These are phyloP conservation scores for Nothomitra cinnamomea DNA, from an alignment of 2,329 filamentous ascomycete genomes.

Conservation along the genomic window DNA sequence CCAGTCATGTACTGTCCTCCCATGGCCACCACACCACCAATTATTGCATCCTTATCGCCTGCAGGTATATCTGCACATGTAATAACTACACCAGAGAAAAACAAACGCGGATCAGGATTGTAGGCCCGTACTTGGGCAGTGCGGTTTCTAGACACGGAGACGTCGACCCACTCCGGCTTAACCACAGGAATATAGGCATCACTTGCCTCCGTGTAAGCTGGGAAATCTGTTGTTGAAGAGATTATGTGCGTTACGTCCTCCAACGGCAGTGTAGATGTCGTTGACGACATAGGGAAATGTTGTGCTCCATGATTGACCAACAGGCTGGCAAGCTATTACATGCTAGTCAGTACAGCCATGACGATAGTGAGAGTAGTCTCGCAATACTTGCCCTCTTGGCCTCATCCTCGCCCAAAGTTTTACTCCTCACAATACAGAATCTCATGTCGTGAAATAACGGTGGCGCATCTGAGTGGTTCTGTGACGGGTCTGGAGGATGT, in stretches of 20 bases:
- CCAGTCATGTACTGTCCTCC: constrained; percentile 65
- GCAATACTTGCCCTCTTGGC: not conserved
- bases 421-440: constrained; percentile 1
- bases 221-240: constrained; percentile 73
- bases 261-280: constrained; percentile 17
- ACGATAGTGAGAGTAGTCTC: too few species aligned
- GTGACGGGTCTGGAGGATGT: too few species aligned
- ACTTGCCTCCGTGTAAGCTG: constrained; percentile 60
- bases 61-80: constrained; percentile 71
- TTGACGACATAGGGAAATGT: constrained; percentile 6
- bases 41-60: constrained; percentile 80
- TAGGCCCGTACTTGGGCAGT: constrained; percentile 65
- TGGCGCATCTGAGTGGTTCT: not conserved
- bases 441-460: not conserved
- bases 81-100: constrained; percentile 72
- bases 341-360: not conserved
- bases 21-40: constrained; percentile 74
- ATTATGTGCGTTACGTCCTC: constrained; percentile 45
- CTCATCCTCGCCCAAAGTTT: not conserved
- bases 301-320: constrained; percentile 4
- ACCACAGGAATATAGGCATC: constrained; percentile 72
- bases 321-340: not conserved
- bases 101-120: constrained; percentile 79
- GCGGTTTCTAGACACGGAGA: constrained; percentile 51
- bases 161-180: constrained; percentile 61